These are phyloP conservation scores for Yamadazyma mexicana DNA, from an alignment of 1,139 yeast species.

Conservation along the genomic window DNA sequence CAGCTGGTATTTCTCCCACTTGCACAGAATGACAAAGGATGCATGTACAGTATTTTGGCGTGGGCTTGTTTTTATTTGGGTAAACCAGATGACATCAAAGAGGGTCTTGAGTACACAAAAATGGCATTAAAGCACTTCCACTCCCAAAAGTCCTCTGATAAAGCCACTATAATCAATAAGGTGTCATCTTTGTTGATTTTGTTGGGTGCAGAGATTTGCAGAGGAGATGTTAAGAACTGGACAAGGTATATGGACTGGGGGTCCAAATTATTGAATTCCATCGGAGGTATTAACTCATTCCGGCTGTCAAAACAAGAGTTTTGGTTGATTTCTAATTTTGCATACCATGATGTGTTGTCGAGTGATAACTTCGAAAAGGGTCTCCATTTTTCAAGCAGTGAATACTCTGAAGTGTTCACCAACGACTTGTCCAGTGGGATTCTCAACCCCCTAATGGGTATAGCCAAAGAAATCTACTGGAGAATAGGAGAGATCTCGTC, in stretches of 20 bases:
- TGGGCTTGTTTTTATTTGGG: constrained; percentile 76
- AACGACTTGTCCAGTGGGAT: constrained; percentile 38
- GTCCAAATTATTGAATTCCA: constrained; percentile 51
- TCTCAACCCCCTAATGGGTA: constrained; percentile 70
- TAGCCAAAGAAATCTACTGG: constrained; percentile 65
- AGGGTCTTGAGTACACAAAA: constrained; percentile 47
- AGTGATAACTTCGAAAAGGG: constrained; percentile 57
- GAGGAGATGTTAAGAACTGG: constrained; percentile 77
- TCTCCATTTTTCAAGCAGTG: constrained; percentile 54
- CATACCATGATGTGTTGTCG: constrained; percentile 77
- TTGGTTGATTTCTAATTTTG: constrained; percentile 79
- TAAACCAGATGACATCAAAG: constrained; percentile 36
- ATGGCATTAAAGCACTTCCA: constrained; percentile 48
- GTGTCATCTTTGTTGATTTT: constrained; percentile 67
- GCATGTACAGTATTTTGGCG: constrained; percentile 67
- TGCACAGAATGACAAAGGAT: constrained; percentile 69
- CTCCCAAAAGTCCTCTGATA: constrained; percentile 16
- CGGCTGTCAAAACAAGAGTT: constrained; percentile 58
- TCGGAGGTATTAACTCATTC: constrained; percentile 61
- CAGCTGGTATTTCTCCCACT: constrained; percentile 74
- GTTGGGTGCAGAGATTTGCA: constrained; percentile 72
- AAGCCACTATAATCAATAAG: constrained; percentile 34
- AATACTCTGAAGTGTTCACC: constrained; percentile 56
- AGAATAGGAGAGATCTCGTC: constrained; percentile 70
- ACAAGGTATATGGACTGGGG: constrained; percentile 61